Evolutionary conservation across 163 green algal genomes (phyloP), one percentile per base, ranked within the genome.

Genomic region (Coccomyxa subellipsoidea): DNA sequence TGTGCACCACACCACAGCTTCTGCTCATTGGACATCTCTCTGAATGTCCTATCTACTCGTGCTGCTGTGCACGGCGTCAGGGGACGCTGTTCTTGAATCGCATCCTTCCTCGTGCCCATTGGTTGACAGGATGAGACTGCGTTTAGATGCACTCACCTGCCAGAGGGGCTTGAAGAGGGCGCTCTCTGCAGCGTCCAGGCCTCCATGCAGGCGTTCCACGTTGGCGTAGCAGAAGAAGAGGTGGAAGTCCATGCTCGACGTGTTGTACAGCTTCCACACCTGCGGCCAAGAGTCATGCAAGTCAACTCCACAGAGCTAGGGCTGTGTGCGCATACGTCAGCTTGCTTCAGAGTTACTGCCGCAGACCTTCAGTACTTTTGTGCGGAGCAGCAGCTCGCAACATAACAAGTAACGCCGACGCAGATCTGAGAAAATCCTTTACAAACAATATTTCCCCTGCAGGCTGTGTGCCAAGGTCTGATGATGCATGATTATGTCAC

Each of bases 201-300:
- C 32, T 27, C 29, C 6, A 6, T 32, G 29, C 10, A 73, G 66
- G 31, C 27, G 1, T 34, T 27, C n/a, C 66, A 73, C 66, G 32
- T 34, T 73, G 66, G 1, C 21, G 66, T 23, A 73, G 66, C 66
- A 73, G 66, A 73, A 73, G 66, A 73, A 73, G 66, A 73, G 66
- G 66, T 73, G 66, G 66, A 73, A 73, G 66, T 73, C 66, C 66
- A 73, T 73, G 66, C 18, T 35, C 1, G 29, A 32, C 18, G 66
- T 73, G 66, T 73, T 73, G 66, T 73, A 73, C 66, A 73, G 66
- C 66, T 73, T 73, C 66, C 66, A 73, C 8, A 73, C 66, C 66
- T 73, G 66, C 66, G 8, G 21, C 23, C 29, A 32, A 73, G 2
- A 73, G 15, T 18, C 21, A 59, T 59, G 47, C 47, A 59, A 6